These are phyloP conservation scores for Babesia divergens DNA, from an alignment of 169 alveolate species.

Conservation along the genomic window DNA sequence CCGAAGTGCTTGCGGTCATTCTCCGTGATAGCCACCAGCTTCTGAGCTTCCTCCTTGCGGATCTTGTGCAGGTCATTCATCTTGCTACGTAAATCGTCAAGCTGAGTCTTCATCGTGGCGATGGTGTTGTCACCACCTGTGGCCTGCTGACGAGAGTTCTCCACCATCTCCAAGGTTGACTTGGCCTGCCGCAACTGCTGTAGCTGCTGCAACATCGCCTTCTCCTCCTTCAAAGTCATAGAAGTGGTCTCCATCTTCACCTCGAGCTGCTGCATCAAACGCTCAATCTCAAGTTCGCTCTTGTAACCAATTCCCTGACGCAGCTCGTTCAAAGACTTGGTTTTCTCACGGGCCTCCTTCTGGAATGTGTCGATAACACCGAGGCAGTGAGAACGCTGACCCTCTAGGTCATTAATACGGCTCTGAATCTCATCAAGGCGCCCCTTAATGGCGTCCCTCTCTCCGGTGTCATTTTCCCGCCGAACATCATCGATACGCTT, in stretches of 20 bases:
- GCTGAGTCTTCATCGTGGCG: conserved; percentile 47
- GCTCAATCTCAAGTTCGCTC: conserved; percentile 71
- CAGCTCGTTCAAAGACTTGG: conserved; percentile 63
- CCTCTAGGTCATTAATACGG: conserved; percentile 67
- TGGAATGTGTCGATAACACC: conserved; percentile 68
- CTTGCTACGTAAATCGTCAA: conserved; percentile 54
- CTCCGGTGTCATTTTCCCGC: conserved; percentile 70
- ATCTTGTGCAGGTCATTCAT: conserved; percentile 50
- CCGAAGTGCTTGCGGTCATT: conserved; percentile 50
- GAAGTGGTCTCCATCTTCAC: conserved; percentile 73
- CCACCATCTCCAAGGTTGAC: conserved; percentile 61
- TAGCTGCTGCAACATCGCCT: conserved; percentile 68
- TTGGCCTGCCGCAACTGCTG: conserved; percentile 70
- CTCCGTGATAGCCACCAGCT: conserved; percentile 36
- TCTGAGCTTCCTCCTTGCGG: conserved; percentile 51
- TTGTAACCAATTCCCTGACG: conserved; percentile 69
- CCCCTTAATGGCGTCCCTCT: conserved; percentile 64
- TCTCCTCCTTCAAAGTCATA: conserved; percentile 75
- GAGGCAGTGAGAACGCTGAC: conserved; percentile 65
- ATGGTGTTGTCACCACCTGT: conserved; percentile 54
- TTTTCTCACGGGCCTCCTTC: conserved; percentile 68
- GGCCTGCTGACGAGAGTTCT: conserved; percentile 58
- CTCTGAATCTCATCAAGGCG: conserved; percentile 67
- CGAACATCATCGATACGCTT: conserved; percentile 54
- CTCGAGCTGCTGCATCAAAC: conserved; percentile 71